Base-by-base conservation (phyloP, 208 protist species). In the Leishmania tropica region DNA sequence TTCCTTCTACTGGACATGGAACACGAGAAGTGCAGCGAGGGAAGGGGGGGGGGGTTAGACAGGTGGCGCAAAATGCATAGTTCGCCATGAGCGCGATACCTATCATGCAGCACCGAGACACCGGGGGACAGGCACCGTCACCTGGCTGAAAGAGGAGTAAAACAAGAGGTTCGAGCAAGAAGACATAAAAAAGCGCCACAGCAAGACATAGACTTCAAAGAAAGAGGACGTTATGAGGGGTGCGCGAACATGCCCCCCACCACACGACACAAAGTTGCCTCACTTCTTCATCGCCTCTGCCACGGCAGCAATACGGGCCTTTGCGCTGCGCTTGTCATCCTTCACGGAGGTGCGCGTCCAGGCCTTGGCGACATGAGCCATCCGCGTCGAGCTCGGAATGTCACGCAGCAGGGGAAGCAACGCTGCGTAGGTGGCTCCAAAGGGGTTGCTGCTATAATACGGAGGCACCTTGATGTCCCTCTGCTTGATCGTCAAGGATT, bases 341-440 rank as follows among this genome's bases (percentile, higher is more conserved):
- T 45, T 60, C 51, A 71, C 37, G 31, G 17, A 60, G 8, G 82
- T 90, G 53, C 68, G 60, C 54, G 80, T 71, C 87, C 87, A 90
- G 40, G 87, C 87, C 76, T 80, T 80, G 35, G 87, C 79, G 47
- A 90, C 72, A 74, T 81, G 74, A 5, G 67, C 74, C 87, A 90
- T 90, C 37, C 83, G 83, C 1, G 84, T 84, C 13, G 72, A 72
- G 37, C 28, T 40, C 3, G 76, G 76, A 31, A 79, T 79, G 48
- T 76, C 67, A 51, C 78, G 37, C 54, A 83, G n/a, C 75, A 68
- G 42, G 21, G 73, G 75, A 31, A 76, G 51, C 72, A 90, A 75
- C 15, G 76, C 84, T 15, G 71, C 73, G 77, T 90, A 90, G 40
- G 87, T 86, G n/a, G 87, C 87, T 5, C 60, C 60, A 58, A 90